phyloP scores from a whole-genome alignment of 805 yeast genomes.

The Peterozyma toletana region DNA sequence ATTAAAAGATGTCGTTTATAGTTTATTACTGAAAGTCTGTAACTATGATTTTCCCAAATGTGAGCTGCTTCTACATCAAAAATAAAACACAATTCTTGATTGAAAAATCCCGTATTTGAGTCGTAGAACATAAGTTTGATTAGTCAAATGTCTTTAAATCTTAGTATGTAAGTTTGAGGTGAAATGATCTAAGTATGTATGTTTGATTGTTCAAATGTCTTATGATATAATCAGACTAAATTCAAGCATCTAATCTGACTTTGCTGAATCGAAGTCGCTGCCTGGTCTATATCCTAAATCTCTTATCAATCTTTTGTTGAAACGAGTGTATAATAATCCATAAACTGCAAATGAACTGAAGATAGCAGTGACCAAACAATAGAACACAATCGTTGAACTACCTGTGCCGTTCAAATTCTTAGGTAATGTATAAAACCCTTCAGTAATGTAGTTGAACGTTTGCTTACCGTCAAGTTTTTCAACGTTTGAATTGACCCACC shows the following conservation, averaged over 20 bases:
- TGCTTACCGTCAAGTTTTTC: conserved; percentile 5
- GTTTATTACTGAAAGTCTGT: too few species aligned
- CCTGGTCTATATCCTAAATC: conserved; percentile 13
- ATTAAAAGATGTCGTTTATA: conserved; percentile 15
- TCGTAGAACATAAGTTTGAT: background rate
- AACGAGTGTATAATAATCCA: conserved; percentile 10
- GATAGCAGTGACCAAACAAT: conserved; percentile 5
- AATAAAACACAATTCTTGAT: too few species aligned
- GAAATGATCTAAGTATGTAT: background rate
- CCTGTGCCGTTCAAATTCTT: background rate
- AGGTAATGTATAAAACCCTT: conserved; percentile 8
- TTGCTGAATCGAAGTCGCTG: conserved; percentile 1
- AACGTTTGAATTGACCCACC: conserved; percentile 34
- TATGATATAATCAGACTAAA: background rate
- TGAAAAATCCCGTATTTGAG: background rate
- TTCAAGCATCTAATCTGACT: conserved; percentile 1
- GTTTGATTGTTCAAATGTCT: background rate
- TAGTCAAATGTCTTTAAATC: background rate
- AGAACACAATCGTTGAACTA: conserved; percentile 6
- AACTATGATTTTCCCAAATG: too few species aligned
- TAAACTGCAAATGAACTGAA: conserved; percentile 5
- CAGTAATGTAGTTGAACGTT: background rate
- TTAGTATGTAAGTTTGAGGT: background rate
- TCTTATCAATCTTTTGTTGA: conserved; percentile 12
- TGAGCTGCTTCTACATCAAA: too few species aligned